Percentiles rank a stretch among this genome's conserved stretches.
Evolutionary conservation across 2,329 filamentous ascomycete genomes (phyloP).

Genomic region (Sporothrix pseudoabietina): DNA sequence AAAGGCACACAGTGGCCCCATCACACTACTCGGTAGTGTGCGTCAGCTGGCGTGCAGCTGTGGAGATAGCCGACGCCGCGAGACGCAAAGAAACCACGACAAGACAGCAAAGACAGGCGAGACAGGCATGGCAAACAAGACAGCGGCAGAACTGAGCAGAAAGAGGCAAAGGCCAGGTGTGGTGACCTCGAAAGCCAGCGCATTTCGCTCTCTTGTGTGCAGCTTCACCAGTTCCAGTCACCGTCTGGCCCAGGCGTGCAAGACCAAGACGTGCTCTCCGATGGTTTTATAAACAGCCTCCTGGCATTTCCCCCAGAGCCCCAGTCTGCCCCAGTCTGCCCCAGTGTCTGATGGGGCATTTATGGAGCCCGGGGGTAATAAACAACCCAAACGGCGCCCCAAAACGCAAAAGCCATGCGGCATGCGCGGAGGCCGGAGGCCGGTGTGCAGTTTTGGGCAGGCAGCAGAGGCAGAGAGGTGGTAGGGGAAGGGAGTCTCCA

Average conservation of each 20-base stretch:
- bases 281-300: background rate
- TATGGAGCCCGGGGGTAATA: slow-evolving; percentile 18
- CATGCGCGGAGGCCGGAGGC: slow-evolving; percentile 19
- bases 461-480: background rate
- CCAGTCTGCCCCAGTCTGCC: slow-evolving; percentile 15
- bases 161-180: slow-evolving; percentile 7
- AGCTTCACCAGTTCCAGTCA: background rate
- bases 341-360: background rate
- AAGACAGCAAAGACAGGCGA: background rate
- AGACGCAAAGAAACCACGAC: background rate
- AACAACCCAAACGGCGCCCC: slow-evolving; percentile 11
- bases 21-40: slow-evolving; percentile 7
- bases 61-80: background rate
- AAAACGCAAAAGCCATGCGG: slow-evolving; percentile 11
- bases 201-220: background rate
- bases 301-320: background rate
- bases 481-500: background rate
- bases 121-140: background rate
- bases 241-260: slow-evolving; percentile 2
- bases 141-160: background rate
- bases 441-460: background rate
- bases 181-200: slow-evolving; percentile 13
- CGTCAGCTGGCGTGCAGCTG: slow-evolving; percentile 12
- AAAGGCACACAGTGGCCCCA: slow-evolving; percentile 2
- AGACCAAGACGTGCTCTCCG: background rate